These are phyloP conservation scores for Bipolaris victoriae DNA, from an alignment of 2,329 filamentous ascomycete genomes.

Conservation along the genomic window DNA sequence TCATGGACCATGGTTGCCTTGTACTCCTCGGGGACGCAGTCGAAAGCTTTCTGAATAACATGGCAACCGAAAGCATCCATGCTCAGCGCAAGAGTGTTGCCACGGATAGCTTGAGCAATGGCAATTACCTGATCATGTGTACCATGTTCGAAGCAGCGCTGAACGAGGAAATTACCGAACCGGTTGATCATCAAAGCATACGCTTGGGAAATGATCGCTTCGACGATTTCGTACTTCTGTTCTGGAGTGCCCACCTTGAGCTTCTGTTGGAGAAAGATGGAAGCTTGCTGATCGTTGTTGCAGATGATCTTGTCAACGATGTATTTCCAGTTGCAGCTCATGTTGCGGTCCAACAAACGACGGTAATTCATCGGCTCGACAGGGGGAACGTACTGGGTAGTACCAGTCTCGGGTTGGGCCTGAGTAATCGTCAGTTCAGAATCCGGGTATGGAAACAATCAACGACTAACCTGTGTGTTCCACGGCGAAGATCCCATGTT, in stretches of 20 bases:
- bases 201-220: slow-evolving; percentile 92
- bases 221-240: slow-evolving; percentile 96
- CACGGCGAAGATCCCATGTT: slow-evolving; percentile 47
- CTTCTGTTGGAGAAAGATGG: slow-evolving; percentile 98
- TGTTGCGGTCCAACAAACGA: slow-evolving; percentile 89
- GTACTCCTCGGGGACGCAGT: slow-evolving; percentile 95
- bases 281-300: slow-evolving; percentile 98
- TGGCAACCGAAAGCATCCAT: slow-evolving; percentile 99
- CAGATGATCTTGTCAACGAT: slow-evolving; percentile 99
- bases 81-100: slow-evolving; percentile 89
- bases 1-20: slow-evolving; percentile 99
- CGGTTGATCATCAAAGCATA: slow-evolving; percentile 98
- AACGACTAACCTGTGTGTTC: slow-evolving; percentile 43
- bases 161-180: slow-evolving; percentile 97
- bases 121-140: slow-evolving; percentile 90
- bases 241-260: slow-evolving; percentile 94
- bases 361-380: slow-evolving; percentile 96
- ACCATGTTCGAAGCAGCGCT: slow-evolving; percentile 98
- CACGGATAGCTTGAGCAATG: slow-evolving; percentile 92
- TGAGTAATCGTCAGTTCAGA: slow-evolving; percentile 19
- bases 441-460: neutral
- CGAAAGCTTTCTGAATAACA: slow-evolving; percentile 97
- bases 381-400: slow-evolving; percentile 75
- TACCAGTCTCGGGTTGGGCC: slow-evolving; percentile 35
- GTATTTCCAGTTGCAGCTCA: slow-evolving; percentile 99